A percentile compares a stretch with the other conserved stretches of the same genome.
These are phyloP conservation scores for Stereum hirsutum DNA, from an alignment of 1,284 basidiomycete genomes.

Conservation along the genomic window DNA sequence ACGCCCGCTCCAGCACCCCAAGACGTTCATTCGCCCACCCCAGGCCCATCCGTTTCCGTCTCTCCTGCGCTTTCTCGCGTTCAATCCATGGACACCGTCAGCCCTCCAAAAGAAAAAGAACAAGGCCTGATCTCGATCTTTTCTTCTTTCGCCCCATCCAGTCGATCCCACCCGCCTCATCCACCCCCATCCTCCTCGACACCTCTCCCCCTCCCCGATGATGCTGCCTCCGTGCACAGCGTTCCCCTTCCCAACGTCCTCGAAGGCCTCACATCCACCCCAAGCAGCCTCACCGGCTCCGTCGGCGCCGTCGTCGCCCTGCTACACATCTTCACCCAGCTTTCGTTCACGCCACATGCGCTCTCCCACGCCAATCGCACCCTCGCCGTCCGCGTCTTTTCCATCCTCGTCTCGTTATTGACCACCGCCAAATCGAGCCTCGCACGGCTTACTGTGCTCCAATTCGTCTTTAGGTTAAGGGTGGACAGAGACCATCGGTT, in stretches of 20 bases:
- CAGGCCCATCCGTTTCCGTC: slow-evolving; percentile 22
- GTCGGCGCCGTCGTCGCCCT: slow-evolving; percentile 58
- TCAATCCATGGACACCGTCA: slow-evolving; percentile 43
- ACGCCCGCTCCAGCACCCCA: slow-evolving; percentile 17
- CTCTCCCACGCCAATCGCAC: slow-evolving; percentile 32
- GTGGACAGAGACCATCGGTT: slow-evolving; percentile 89
- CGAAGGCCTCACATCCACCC: no score
- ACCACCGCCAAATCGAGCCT: slow-evolving; percentile 41
- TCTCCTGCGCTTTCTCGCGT: slow-evolving; percentile 48
- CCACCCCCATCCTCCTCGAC: slow-evolving; percentile 45
- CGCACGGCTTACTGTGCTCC: slow-evolving; percentile 69
- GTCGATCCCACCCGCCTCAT: slow-evolving; percentile 46
- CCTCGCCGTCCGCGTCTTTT: slow-evolving; percentile 44
- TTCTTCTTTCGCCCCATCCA: slow-evolving; percentile 55
- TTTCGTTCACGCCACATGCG: slow-evolving; percentile 58
- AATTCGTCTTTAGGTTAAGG: slow-evolving; percentile 85
- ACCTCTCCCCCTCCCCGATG: slow-evolving; percentile 17
- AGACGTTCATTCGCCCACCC: slow-evolving; percentile 1
- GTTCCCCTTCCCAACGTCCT: slow-evolving; percentile 13
- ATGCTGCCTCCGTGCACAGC: slow-evolving; percentile 17
- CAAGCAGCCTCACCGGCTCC: slow-evolving; percentile 28
- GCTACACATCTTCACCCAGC: slow-evolving; percentile 57
- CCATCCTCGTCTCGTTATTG: slow-evolving; percentile 35
- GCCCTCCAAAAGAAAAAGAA: slow-evolving; percentile 26
- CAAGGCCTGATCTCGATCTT: slow-evolving; percentile 36